Evolutionary conservation across 2,329 filamentous ascomycete species (phyloP).

Genomic region (Domatiomyces catenatus): DNA sequence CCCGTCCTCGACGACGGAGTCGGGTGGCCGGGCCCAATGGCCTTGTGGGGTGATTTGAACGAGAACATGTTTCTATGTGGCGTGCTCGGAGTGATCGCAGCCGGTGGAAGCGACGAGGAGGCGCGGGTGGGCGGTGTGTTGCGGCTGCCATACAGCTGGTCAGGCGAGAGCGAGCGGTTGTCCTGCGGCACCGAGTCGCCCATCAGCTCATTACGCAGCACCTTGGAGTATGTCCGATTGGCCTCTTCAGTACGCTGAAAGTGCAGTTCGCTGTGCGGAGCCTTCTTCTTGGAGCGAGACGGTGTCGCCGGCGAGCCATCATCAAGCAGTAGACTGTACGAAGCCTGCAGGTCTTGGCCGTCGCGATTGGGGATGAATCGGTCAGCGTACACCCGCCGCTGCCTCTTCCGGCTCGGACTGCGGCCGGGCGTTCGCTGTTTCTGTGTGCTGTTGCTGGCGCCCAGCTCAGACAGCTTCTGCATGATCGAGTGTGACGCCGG

Average conservation of each 20-base stretch:
- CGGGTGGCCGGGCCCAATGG: conserved; percentile 59
- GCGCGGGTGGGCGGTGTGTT: conserved; percentile 65
- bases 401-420: conserved; percentile 54
- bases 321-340: conserved; percentile 81
- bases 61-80: conserved; percentile 96
- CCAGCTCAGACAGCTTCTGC: conserved; percentile 42
- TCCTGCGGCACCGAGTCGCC: conserved; percentile 79
- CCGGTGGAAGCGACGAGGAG: conserved; percentile 50
- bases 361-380: conserved; percentile 84
- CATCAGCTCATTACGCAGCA: conserved; percentile 84
- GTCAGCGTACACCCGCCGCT: conserved; percentile 46
- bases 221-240: conserved; percentile 76
- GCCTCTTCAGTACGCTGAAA: conserved; percentile 89
- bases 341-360: conserved; percentile 83
- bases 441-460: conserved; percentile 43
- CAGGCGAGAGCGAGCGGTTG: conserved; percentile 25
- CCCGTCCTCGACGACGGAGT: conserved; percentile 82
- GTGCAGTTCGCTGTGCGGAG: conserved; percentile 76
- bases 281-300: conserved; percentile 68
- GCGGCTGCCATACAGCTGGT: conserved; percentile 40
- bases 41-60: conserved; percentile 61
- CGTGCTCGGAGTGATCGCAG: conserved; percentile 71
- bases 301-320: conserved; percentile 87
- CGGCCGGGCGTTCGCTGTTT: conserved; percentile 47
- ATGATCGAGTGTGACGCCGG: conserved; percentile 9